A percentile compares a stretch with the other conserved stretches of the same genome.
Conservation (phyloP, 257 asterid genomes). For the Galeopsis tetrahit region DNA sequence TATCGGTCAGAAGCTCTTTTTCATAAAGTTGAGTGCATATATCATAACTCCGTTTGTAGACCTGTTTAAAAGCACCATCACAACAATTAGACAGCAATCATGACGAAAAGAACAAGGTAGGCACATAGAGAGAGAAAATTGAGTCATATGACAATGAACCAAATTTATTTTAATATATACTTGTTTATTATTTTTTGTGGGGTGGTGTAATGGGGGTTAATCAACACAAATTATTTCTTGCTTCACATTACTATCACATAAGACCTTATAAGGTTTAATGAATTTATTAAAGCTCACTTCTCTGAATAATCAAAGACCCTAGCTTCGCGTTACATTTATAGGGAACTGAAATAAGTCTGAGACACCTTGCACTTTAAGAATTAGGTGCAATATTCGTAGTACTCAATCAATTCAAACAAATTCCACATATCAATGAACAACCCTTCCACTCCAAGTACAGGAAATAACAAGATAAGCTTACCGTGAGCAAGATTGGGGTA, state of each 20-base stretch:
- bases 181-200: not conserved
- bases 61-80: slow-evolving; percentile 54
- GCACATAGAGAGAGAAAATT: not conserved
- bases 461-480: not conserved
- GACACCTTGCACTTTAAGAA: not conserved
- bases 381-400: not conserved
- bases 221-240: slow-evolving; percentile 21
- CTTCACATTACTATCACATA: not conserved
- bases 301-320: not conserved
- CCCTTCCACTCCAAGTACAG: not conserved
- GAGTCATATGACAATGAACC: not conserved
- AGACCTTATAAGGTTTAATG: not conserved
- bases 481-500: not conserved
- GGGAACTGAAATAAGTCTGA: slow-evolving; percentile 7
- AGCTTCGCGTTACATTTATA: not conserved
- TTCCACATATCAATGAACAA: not conserved
- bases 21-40: slow-evolving; percentile 87
- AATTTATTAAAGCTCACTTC: not conserved
- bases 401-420: not conserved
- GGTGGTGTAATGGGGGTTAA: not conserved
- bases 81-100: slow-evolving; percentile 25
- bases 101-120: not conserved
- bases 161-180: not conserved
- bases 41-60: slow-evolving; percentile 88
- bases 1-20: slow-evolving; percentile 89